A percentile compares a stretch with the other conserved stretches of the same genome.
phyloP scores from a whole-genome alignment of 2,329 filamentous ascomycete species.

The Fusarium lyarnte region DNA sequence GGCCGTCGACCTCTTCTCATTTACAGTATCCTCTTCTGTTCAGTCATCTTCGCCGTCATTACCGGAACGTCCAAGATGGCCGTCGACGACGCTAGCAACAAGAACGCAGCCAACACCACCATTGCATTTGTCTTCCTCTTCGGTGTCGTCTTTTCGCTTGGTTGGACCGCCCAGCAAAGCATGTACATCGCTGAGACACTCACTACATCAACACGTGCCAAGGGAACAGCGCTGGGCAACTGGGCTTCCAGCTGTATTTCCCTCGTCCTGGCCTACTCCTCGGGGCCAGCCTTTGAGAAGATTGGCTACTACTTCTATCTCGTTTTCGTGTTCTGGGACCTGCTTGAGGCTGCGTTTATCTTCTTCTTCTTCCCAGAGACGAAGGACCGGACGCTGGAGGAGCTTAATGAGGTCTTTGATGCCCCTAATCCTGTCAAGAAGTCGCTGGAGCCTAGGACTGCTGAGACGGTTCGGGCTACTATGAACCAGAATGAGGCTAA shows the following conservation, averaged over 20 bases:
- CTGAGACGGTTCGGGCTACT: constrained; percentile 23
- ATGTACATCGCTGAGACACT: constrained; percentile 51
- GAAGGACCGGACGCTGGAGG: constrained; percentile 60
- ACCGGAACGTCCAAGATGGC: constrained; percentile 25
- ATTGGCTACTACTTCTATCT: constrained; percentile 58
- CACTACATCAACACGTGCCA: constrained; percentile 47
- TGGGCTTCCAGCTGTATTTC: constrained; percentile 51
- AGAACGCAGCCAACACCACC: constrained; percentile 30
- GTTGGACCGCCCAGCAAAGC: constrained; percentile 58
- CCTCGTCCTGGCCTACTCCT: constrained; percentile 56
- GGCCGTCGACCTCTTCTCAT: constrained; percentile 63
- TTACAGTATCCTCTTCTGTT: constrained; percentile 51
- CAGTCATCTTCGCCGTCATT: constrained; percentile 59
- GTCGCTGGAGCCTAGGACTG: constrained; percentile 27
- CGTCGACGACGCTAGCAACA: constrained; percentile 43
- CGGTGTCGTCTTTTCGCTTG: constrained; percentile 61
- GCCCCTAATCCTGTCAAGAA: constrained; percentile 31
- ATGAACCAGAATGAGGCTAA: constrained; percentile 18
- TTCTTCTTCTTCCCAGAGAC: constrained; percentile 62
- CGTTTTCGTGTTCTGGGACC: constrained; percentile 57
- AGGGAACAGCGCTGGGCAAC: constrained; percentile 53
- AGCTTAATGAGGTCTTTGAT: constrained; percentile 48
- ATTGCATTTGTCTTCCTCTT: constrained; percentile 57
- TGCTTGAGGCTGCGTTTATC: constrained; percentile 52
- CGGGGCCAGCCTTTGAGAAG: constrained; percentile 53